Evolutionary conservation across 179 eudicot genomes (phyloP).

Genomic region (Patellifolia procumbens): DNA sequence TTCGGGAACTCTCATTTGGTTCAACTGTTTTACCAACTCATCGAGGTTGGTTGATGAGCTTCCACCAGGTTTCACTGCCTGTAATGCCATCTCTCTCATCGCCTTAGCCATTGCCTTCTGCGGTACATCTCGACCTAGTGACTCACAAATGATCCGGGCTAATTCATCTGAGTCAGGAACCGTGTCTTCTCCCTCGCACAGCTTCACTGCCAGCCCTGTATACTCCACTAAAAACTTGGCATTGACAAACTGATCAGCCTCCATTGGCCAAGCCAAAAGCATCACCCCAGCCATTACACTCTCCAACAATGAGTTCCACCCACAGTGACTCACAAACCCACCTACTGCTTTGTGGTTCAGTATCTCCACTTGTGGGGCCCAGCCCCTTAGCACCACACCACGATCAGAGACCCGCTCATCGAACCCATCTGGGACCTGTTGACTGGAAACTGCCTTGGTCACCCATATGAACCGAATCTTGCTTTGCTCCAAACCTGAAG

Average conservation of each 20-base stretch:
- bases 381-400: constrained; percentile 49
- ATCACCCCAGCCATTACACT: constrained; percentile 53
- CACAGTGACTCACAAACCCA: constrained; percentile 73
- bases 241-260: constrained; percentile 65
- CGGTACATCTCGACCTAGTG: constrained; percentile 31
- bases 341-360: constrained; percentile 55
- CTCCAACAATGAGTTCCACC: constrained; percentile 73
- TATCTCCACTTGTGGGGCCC: constrained; percentile 64
- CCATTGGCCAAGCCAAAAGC: constrained; percentile 82
- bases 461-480: constrained; percentile 61
- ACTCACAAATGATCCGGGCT: constrained; percentile 39
- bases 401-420: constrained; percentile 47
- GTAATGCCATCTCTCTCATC: constrained; percentile 45
- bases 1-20: background rate
- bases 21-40: constrained; percentile 40
- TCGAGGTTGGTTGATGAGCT: constrained; percentile 49
- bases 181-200: constrained; percentile 52
- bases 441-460: constrained; percentile 33
- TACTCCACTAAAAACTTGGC: constrained; percentile 60
- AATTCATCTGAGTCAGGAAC: constrained; percentile 54
- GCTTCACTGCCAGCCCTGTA: constrained; percentile 37
- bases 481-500: constrained; percentile 49
- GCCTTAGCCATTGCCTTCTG: constrained; percentile 47
- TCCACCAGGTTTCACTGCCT: constrained; percentile 50
- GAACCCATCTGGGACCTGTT: constrained; percentile 42